Conservation (phyloP, 2,329 filamentous ascomycete species). For the Aspergillus ruber region DNA sequence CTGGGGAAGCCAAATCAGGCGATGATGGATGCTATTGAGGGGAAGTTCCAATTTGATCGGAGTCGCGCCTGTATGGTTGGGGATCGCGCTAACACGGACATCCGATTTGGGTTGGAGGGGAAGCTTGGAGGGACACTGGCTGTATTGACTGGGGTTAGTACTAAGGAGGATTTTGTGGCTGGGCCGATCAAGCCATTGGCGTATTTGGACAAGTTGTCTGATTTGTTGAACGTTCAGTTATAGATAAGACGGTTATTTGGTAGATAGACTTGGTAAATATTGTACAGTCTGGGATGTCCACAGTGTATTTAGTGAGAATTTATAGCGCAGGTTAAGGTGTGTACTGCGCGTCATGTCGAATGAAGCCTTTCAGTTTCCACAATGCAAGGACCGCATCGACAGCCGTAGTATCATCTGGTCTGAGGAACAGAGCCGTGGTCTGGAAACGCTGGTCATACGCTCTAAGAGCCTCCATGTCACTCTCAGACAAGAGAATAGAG, state of each 20-base stretch:
- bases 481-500: slow-evolving; percentile 21
- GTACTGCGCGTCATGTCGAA: slow-evolving; percentile 7
- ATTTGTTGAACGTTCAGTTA: slow-evolving; percentile 50
- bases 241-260: not conserved
- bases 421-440: slow-evolving; percentile 30
- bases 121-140: slow-evolving; percentile 84
- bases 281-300: slow-evolving; percentile 1
- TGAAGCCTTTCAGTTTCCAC: slow-evolving; percentile 34
- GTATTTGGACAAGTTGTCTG: slow-evolving; percentile 78
- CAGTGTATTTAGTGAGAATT: not conserved
- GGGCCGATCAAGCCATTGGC: slow-evolving; percentile 67
- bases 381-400: slow-evolving; percentile 28
- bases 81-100: slow-evolving; percentile 89
- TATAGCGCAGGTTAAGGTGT: not conserved
- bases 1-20: slow-evolving; percentile 94
- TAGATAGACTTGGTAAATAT: not conserved
- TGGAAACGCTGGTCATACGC: slow-evolving; percentile 22
- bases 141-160: slow-evolving; percentile 80
- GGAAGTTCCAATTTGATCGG: slow-evolving; percentile 85
- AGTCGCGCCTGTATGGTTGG: slow-evolving; percentile 90
- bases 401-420: slow-evolving; percentile 21
- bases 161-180: slow-evolving; percentile 76
- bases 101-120: slow-evolving; percentile 88
- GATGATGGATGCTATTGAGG: slow-evolving; percentile 99
- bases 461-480: slow-evolving; percentile 25